Percentiles rank a stretch among this genome's conserved stretches.
phyloP scores from a whole-genome alignment of 345 rosid species.

The Arabidopsis thaliana region DNA sequence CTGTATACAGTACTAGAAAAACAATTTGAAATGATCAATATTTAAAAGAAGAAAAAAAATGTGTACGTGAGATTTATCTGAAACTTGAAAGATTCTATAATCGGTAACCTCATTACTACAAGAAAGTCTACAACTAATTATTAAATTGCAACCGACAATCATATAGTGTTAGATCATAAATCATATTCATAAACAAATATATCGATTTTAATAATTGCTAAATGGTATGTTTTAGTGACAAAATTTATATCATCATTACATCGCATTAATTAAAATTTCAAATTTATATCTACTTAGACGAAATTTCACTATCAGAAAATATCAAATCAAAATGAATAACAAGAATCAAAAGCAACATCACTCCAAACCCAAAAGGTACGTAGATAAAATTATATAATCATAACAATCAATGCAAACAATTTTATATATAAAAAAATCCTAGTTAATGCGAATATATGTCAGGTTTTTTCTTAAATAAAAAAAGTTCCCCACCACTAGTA shows the following conservation, averaged over 20 bases:
- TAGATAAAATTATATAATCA: conserved; percentile 12
- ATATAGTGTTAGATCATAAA: conserved; percentile 28
- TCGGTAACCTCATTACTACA: conserved; percentile 1
- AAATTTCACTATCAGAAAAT: conserved; percentile 28
- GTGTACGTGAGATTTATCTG: neutral
- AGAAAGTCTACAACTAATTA: conserved; percentile 15
- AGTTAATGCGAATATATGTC: conserved; percentile 35
- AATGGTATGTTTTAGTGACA: conserved; percentile 10
- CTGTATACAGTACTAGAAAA: too few relatives aligned
- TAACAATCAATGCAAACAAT: conserved; percentile 2
- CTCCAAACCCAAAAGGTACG: neutral
- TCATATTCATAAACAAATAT: conserved; percentile 9
- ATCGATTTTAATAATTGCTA: neutral
- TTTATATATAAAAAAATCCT: neutral
- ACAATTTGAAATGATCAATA: too few relatives aligned
- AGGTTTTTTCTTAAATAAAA: neutral
- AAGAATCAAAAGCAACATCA: conserved; percentile 23
- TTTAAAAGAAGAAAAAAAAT: too few relatives aligned
- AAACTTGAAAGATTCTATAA: conserved; percentile 7
- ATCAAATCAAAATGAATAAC: neutral
- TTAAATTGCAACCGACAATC: conserved; percentile 31
- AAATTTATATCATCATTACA: conserved; percentile 22
- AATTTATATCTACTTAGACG: conserved; percentile 19
- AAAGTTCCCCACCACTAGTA: conserved; percentile 30
- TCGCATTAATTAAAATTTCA: conserved; percentile 1